Evolutionary conservation across 352 stramenopile species (phyloP), one percentile per base, ranked within the genome.

Genomic region (Phytopythium vexans): DNA sequence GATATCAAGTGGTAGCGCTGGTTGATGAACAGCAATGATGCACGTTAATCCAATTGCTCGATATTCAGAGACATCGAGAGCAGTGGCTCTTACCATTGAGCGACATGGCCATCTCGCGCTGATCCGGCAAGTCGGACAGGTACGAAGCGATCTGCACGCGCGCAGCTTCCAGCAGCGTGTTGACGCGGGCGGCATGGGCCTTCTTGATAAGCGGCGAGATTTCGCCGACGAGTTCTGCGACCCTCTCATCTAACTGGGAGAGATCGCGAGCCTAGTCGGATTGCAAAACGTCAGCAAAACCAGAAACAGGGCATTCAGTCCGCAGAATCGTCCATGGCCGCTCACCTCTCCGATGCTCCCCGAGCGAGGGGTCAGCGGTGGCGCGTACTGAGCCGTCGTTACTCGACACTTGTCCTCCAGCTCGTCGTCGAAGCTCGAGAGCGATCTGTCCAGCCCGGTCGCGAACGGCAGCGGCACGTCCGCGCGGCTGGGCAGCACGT

Each of bases 81-180:
- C 21, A 27, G 21, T 27, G 21, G 21, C 21, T 12, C 31, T 37
- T 10, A 58, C 62, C 56, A 32, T 38, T 35, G 33, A 79, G 45
- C 7, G 47, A 37, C 12, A 55, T 49, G 10, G 60, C 52, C 15
- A 68, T 60, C 31, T 66, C 66, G 9, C 66, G 66, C n/a, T 74
- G 27, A 10, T 62, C 14, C 3, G 60, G 60, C 34, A 74, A 51
- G 37, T 68, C 49, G 27, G 63, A 50, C 6, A 82, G 14, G 44
- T 78, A 85, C 11, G 60, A 42, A 8, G 66, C 60, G 41, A 86
- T 58, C 54, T 86, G 75, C 36, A 70, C 49, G 1, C 75, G 54
- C 6, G 68, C 64, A 16, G 71, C 77, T 0, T 52, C 60, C n/a
- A 86, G 62, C 8, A 81, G 59, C 6, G 40, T 52, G 7, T 72